Evolutionary conservation across 805 yeast genomes (phyloP).

Genomic region (Wickerhamomyces canadensis): DNA sequence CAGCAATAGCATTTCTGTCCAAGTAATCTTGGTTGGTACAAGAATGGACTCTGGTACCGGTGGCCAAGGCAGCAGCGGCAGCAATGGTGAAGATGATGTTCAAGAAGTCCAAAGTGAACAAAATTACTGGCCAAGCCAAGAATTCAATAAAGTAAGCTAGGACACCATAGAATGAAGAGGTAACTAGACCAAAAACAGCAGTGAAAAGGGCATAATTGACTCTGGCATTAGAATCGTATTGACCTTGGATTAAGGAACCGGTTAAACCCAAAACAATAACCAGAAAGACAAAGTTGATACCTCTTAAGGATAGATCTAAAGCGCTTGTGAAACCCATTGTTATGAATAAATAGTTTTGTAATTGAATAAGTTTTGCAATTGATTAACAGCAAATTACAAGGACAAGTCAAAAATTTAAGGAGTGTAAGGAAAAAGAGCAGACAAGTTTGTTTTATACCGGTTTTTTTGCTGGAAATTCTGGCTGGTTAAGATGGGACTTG

Average conservation of each 20-base stretch:
- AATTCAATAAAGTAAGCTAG: constrained; percentile 71
- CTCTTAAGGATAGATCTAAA: constrained; percentile 68
- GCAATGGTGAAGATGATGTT: constrained; percentile 90
- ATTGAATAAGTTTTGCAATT: too few relatives aligned
- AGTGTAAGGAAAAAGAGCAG: background rate
- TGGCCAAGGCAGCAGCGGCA: constrained; percentile 93
- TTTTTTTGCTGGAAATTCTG: background rate
- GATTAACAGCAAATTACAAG: background rate
- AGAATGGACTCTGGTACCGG: constrained; percentile 80
- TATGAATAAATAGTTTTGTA: too few relatives aligned
- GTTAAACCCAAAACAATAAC: constrained; percentile 80
- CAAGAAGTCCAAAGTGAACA: constrained; percentile 75
- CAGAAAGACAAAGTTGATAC: constrained; percentile 66
- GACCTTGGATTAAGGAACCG: constrained; percentile 79
- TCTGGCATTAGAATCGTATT: constrained; percentile 54
- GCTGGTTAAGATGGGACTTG: too few relatives aligned
- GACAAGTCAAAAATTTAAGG: too few relatives aligned
- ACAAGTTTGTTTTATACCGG: background rate
- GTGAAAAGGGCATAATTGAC: constrained; percentile 87
- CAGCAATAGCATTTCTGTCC: constrained; percentile 59
- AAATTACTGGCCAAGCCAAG: constrained; percentile 82
- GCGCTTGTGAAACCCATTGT: constrained; percentile 1
- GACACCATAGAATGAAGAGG: constrained; percentile 75
- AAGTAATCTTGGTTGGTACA: constrained; percentile 68
- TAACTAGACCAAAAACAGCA: constrained; percentile 77